Evolutionary conservation across 1,139 yeast genomes (phyloP).

Genomic region (Blastobotrys buckinghamii): DNA sequence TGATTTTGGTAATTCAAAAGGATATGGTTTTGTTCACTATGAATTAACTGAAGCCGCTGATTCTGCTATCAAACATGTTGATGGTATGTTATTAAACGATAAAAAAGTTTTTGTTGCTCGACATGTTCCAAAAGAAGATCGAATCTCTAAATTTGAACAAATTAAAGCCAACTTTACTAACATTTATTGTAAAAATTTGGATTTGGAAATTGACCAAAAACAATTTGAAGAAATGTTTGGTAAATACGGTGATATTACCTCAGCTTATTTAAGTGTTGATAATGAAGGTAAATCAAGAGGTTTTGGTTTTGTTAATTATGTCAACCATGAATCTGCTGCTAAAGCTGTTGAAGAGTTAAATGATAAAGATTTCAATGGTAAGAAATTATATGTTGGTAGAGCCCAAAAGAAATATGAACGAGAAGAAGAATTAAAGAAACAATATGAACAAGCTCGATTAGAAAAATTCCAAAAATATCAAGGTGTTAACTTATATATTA

Average conservation of each 20-base stretch:
- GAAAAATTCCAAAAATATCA: constrained; percentile 94
- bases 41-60: constrained; percentile 90
- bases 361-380: constrained; percentile 73
- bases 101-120: constrained; percentile 95
- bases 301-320: constrained; percentile 92
- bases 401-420: constrained; percentile 99
- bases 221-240: constrained; percentile 69
- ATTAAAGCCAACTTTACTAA: constrained; percentile 92
- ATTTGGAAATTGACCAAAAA: constrained; percentile 59
- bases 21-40: constrained; percentile 97
- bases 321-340: constrained; percentile 78
- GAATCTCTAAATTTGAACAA: constrained; percentile 91
- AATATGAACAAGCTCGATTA: constrained; percentile 87
- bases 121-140: constrained; percentile 89
- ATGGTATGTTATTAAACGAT: constrained; percentile 98
- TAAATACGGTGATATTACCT: constrained; percentile 76
- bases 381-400: constrained; percentile 90
- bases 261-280: constrained; percentile 77
- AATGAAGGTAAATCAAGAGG: constrained; percentile 90
- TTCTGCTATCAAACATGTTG: constrained; percentile 94
- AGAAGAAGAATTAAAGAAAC: constrained; percentile 91
- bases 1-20: constrained; percentile 85
- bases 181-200: constrained; percentile 89
- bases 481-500: constrained; percentile 94
- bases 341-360: constrained; percentile 91